These are phyloP conservation scores for Simplicillium aogashimaense DNA, from an alignment of 2,329 filamentous ascomycete species.

Conservation along the genomic window DNA sequence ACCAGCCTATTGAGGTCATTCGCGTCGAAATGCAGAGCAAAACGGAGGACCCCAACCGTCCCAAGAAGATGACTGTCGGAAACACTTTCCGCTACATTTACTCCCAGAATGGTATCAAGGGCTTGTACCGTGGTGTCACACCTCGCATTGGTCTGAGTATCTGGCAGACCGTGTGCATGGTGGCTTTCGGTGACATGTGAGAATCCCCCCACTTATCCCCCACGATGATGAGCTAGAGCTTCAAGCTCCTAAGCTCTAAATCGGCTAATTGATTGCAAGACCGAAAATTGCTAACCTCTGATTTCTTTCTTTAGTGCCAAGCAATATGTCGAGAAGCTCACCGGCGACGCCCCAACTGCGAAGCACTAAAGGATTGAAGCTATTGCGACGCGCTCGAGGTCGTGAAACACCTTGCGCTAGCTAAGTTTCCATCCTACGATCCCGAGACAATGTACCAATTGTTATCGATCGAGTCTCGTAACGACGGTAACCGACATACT, in stretches of 20 bases:
- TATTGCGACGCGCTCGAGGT: background rate
- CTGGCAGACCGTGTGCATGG: slow-evolving; percentile 99
- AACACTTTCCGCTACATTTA: slow-evolving; percentile 87
- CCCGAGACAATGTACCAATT: too few relatives aligned
- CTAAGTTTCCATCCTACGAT: background rate
- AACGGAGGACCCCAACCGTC: slow-evolving; percentile 92
- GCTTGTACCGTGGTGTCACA: slow-evolving; percentile 89
- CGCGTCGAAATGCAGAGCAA: slow-evolving; percentile 99
- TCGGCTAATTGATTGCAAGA: background rate
- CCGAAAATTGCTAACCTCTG: background rate
- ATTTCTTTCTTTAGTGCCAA: slow-evolving; percentile 43
- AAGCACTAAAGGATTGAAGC: slow-evolving; percentile 46
- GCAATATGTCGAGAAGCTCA: slow-evolving; percentile 56
- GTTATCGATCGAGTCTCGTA: too few relatives aligned
- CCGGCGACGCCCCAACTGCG: slow-evolving; percentile 52
- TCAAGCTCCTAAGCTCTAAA: too few relatives aligned
- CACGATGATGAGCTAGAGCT: background rate
- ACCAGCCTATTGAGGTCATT: slow-evolving; percentile 99
- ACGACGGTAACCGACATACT: too few relatives aligned
- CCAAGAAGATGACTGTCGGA: slow-evolving; percentile 97
- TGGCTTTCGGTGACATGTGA: slow-evolving; percentile 95
- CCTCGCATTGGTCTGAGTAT: slow-evolving; percentile 90
- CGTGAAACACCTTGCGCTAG: background rate
- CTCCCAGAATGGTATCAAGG: slow-evolving; percentile 74
- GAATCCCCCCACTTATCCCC: slow-evolving; percentile 26